Evolutionary conservation across 306 rosid genomes (phyloP).

Genomic region (Vigna trinervia): DNA sequence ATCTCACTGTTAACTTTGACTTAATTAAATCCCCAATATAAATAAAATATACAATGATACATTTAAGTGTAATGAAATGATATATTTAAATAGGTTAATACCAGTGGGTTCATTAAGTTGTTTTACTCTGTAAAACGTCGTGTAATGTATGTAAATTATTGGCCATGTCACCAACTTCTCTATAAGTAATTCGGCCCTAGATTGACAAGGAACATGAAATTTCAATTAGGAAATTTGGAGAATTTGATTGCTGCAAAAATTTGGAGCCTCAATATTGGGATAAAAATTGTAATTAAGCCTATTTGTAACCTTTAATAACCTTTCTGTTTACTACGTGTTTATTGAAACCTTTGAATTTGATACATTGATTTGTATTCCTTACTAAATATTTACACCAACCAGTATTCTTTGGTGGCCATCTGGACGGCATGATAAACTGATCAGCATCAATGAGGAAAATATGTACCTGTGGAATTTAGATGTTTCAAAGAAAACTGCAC

Average conservation of each 20-base stretch:
- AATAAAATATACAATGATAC: background rate
- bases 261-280: background rate
- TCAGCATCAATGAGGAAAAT: slow-evolving; percentile 87
- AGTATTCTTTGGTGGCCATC: slow-evolving; percentile 98
- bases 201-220: background rate
- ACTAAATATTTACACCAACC: slow-evolving; percentile 46
- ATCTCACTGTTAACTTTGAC: background rate
- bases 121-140: background rate
- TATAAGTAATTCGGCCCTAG: background rate
- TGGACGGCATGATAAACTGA: slow-evolving; percentile 88
- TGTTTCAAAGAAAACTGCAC: slow-evolving; percentile 81
- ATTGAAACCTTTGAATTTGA: slow-evolving; percentile 2
- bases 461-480: slow-evolving; percentile 87
- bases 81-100: background rate
- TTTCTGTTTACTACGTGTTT: slow-evolving; percentile 30
- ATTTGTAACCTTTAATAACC: slow-evolving; percentile 12
- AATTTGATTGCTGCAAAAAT: slow-evolving; percentile 1
- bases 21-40: background rate
- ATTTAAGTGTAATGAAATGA: background rate
- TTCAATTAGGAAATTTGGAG: background rate
- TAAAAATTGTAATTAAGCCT: background rate
- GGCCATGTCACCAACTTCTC: background rate
- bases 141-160: background rate
- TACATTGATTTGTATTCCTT: slow-evolving; percentile 28
- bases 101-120: slow-evolving; percentile 2